Base-by-base conservation (phyloP, 192 early-diverging fungal species). In the Glomus cerebriforme region DNA sequence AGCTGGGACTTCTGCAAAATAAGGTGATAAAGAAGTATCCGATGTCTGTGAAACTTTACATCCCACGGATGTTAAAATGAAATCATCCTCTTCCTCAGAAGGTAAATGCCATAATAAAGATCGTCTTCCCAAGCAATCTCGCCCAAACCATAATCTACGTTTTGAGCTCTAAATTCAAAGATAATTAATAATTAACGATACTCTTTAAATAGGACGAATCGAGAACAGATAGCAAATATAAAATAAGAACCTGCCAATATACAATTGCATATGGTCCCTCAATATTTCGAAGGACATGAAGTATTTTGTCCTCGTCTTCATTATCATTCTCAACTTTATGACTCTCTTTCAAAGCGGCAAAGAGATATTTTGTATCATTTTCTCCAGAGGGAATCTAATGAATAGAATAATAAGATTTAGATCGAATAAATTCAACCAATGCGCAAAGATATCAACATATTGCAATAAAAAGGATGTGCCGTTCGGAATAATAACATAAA, bases 231-330 rank as follows among this genome's bases (percentile, higher is more conserved):
- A 13, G 29, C 7, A 32, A 6, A 54, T 37, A 35, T 9, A 24
- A 63, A n/a, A 47, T 60, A 80, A n/a, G n/a, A 83, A 83, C 89
- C 75, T 92, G 85, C 81, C 81, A 93, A 37, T 91, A 94, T 1
- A 94, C 87, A 84, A 97, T 90, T 0, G 95, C 91, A 85, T 91
- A 98, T 1, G 94, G 94, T 0, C 96, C 97, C 70, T 92, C 88
- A 17, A 97, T 88, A 12, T 64, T 79, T 13, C 84, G 27, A 19
- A 96, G 69, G 8, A 82, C 71, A 10, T 81, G 62, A 26, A 92
- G 65, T 7, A 92, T 72, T 2, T 67, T 74, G 60, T 74, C 6
- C 31, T 64, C 84, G 26, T 65, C 66, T 13, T 29, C 34, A 66
- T 26, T 82, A 79, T 63, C 64, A 63, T 79, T 62, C 26, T 62